A percentile compares a stretch with the other conserved stretches of the same genome.
phyloP scores from a whole-genome alignment of 352 stramenopile genomes.

The Globisporangium lucens region DNA sequence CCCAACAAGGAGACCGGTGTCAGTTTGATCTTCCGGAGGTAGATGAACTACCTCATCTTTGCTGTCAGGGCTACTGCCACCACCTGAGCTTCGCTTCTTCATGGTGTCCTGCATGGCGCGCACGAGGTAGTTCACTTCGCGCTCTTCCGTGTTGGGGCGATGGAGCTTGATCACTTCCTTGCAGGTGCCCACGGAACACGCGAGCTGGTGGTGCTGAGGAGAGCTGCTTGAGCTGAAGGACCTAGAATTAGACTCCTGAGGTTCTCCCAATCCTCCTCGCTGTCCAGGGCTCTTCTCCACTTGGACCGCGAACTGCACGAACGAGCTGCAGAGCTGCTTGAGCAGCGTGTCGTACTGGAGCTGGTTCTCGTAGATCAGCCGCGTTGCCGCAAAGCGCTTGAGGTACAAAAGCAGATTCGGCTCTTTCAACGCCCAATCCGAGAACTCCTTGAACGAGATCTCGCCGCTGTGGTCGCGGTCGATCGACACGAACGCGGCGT shows the following conservation, averaged over 20 bases:
- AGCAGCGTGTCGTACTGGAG: slow-evolving; percentile 57
- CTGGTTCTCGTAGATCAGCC: slow-evolving; percentile 73
- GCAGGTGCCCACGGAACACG: slow-evolving; percentile 38
- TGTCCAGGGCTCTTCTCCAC: neutral
- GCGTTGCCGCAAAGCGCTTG: slow-evolving; percentile 53
- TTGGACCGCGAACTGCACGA: slow-evolving; percentile 34
- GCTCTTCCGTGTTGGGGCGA: slow-evolving; percentile 26
- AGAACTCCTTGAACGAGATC: slow-evolving; percentile 65
- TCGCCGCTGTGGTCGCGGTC: slow-evolving; percentile 48
- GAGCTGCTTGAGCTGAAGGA: neutral
- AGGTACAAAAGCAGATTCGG: slow-evolving; percentile 50
- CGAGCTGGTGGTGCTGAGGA: slow-evolving; percentile 26
- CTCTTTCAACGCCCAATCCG: slow-evolving; percentile 52
- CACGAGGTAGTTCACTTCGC: slow-evolving; percentile 47
- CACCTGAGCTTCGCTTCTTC: neutral
- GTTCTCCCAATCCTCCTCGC: neutral
- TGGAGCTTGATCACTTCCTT: slow-evolving; percentile 38
- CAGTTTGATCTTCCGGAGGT: neutral
- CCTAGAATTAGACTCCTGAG: neutral
- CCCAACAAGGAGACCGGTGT: neutral
- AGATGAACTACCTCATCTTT: neutral
- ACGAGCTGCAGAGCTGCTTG: slow-evolving; percentile 45
- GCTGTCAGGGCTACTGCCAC: neutral
- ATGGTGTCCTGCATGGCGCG: slow-evolving; percentile 41
- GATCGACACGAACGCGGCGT: slow-evolving; percentile 49